Percentiles rank a stretch among this genome's conserved stretches.
phyloP scores from a whole-genome alignment of 2,329 filamentous ascomycete species.

The Trichoderma sp. region DNA sequence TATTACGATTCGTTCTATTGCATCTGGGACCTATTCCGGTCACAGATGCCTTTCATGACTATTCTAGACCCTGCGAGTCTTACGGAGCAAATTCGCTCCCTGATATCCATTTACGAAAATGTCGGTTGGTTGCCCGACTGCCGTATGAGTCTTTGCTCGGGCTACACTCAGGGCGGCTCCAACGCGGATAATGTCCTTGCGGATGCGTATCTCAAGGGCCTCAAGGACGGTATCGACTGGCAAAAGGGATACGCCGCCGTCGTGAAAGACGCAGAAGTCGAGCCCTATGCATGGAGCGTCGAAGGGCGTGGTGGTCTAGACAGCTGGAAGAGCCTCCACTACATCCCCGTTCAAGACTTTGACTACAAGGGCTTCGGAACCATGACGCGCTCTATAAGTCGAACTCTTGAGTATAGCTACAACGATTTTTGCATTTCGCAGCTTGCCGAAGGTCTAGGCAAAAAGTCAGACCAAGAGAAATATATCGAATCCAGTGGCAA shows the following conservation, averaged over 20 bases:
- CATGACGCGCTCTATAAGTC: slow-evolving; percentile 68
- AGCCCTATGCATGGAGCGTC: slow-evolving; percentile 69
- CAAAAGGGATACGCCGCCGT: slow-evolving; percentile 68
- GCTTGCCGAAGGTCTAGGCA: slow-evolving; percentile 60
- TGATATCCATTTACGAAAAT: slow-evolving; percentile 71
- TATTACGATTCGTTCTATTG: slow-evolving; percentile 79
- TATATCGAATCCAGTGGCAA: slow-evolving; percentile 62
- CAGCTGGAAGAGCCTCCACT: slow-evolving; percentile 71
- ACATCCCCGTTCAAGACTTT: slow-evolving; percentile 70
- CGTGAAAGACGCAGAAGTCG: slow-evolving; percentile 70
- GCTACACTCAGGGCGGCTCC: slow-evolving; percentile 73
- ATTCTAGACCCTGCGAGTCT: slow-evolving; percentile 66
- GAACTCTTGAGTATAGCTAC: slow-evolving; percentile 77
- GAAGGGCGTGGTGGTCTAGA: slow-evolving; percentile 70
- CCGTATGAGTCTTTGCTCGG: slow-evolving; percentile 74
- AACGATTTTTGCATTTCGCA: slow-evolving; percentile 71
- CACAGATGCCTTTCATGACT: slow-evolving; percentile 68
- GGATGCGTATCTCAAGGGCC: slow-evolving; percentile 68
- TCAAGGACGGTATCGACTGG: slow-evolving; percentile 65
- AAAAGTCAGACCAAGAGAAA: slow-evolving; percentile 56
- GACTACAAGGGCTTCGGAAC: slow-evolving; percentile 68
- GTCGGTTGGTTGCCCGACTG: slow-evolving; percentile 75
- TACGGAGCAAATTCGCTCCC: slow-evolving; percentile 66
- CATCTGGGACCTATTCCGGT: slow-evolving; percentile 72
- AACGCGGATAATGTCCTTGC: slow-evolving; percentile 71